Evolutionary conservation across 192 early-diverging fungal genomes (phyloP).

Genomic region (Umbelopsis isabellina): DNA sequence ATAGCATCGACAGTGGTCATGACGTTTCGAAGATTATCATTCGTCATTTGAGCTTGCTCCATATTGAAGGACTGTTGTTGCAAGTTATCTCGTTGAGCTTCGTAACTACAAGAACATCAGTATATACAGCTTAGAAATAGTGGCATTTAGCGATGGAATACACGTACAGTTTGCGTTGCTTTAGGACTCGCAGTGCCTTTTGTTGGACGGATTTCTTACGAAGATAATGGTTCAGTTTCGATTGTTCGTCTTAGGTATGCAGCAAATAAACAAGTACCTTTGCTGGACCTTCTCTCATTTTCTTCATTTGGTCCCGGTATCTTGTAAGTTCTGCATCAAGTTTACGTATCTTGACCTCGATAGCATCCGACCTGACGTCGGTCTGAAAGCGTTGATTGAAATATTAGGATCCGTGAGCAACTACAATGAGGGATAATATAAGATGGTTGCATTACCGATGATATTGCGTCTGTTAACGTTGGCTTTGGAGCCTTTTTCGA

Average conservation of each 20-base stretch:
- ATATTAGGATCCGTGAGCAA: neutral
- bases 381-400: constrained; percentile 55
- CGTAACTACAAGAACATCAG: constrained; percentile 60
- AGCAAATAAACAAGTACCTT: constrained; percentile 54
- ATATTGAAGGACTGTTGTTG: constrained; percentile 98
- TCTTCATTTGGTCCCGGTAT: constrained; percentile 93
- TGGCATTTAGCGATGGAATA: neutral
- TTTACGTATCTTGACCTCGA: constrained; percentile 94
- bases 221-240: neutral
- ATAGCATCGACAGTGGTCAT: constrained; percentile 96
- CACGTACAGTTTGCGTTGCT: constrained; percentile 88
- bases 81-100: constrained; percentile 91
- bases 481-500: constrained; percentile 85
- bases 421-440: constrained; percentile 11
- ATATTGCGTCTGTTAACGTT: constrained; percentile 87
- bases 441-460: constrained; percentile 47
- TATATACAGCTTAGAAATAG: neutral
- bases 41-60: constrained; percentile 93
- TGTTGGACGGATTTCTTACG: constrained; percentile 85
- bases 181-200: constrained; percentile 86
- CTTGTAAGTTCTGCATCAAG: constrained; percentile 91
- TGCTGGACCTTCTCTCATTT: constrained; percentile 86
- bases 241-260: neutral
- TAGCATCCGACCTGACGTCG: constrained; percentile 81
- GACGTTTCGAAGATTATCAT: constrained; percentile 97